Conservation (phyloP, 2,329 filamentous ascomycete genomes). For the Fusarium protoensiforme region DNA sequence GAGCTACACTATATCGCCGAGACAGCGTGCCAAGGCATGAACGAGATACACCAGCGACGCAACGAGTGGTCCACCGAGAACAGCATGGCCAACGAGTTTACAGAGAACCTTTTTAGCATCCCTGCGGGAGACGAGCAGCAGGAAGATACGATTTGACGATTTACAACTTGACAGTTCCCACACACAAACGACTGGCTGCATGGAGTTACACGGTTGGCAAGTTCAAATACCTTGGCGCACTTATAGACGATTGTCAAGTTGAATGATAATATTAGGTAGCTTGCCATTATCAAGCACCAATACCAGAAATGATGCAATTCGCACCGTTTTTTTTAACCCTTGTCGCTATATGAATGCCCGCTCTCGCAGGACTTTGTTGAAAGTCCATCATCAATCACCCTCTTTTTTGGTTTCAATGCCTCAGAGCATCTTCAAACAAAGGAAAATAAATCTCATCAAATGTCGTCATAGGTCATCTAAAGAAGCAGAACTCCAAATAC, state of each 20-base stretch:
- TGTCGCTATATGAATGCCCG: slow-evolving; percentile 35
- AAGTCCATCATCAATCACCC: slow-evolving; percentile 5
- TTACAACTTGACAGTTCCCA: not conserved
- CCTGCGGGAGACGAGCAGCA: slow-evolving; percentile 22
- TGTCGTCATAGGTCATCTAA: slow-evolving; percentile 34
- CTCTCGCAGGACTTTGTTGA: slow-evolving; percentile 11
- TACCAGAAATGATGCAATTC: slow-evolving; percentile 30
- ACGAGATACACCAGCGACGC: slow-evolving; percentile 52
- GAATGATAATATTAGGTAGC: slow-evolving; percentile 32
- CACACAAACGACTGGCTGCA: not conserved
- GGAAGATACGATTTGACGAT: not conserved
- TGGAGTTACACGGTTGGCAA: slow-evolving; percentile 7
- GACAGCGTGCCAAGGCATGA: slow-evolving; percentile 56
- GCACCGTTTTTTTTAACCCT: slow-evolving; percentile 24
- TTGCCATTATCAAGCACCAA: slow-evolving; percentile 35
- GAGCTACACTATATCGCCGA: slow-evolving; percentile 58
- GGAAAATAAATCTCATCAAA: slow-evolving; percentile 31
- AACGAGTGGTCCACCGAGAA: slow-evolving; percentile 45
- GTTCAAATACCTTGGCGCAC: not conserved
- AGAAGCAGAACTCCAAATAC: slow-evolving; percentile 3
- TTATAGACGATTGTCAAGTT: slow-evolving; percentile 10
- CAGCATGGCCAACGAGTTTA: slow-evolving; percentile 46
- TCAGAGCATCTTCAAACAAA: slow-evolving; percentile 17
- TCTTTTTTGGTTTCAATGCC: slow-evolving; percentile 25
- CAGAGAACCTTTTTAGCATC: slow-evolving; percentile 43